Conservation (phyloP, 1,284 basidiomycete species). For the Coniferiporia sulphurascens region DNA sequence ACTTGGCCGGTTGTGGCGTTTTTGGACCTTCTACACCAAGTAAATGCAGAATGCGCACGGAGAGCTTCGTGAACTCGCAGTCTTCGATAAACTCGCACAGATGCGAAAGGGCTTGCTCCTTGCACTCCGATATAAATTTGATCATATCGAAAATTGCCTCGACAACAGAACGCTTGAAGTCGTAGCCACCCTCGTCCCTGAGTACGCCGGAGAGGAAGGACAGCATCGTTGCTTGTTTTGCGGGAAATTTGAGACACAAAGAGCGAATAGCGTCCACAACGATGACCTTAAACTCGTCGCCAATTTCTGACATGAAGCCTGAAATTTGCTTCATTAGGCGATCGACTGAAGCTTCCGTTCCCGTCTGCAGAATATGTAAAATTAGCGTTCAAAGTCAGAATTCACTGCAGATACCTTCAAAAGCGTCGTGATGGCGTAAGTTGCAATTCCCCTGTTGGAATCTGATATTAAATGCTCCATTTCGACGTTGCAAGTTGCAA, state of each 20-base stretch:
- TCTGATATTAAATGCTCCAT: slow-evolving; percentile 98
- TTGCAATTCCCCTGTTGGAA: slow-evolving; percentile 93
- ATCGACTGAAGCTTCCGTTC: slow-evolving; percentile 98
- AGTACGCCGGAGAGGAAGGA: slow-evolving; percentile 92
- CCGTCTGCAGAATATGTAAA: slow-evolving; percentile 54
- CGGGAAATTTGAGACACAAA: slow-evolving; percentile 97
- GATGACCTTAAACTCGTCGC: slow-evolving; percentile 99
- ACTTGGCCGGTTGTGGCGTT: slow-evolving; percentile 93
- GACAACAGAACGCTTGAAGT: slow-evolving; percentile 98
- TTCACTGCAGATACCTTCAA: slow-evolving; percentile 65
- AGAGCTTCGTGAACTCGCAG: slow-evolving; percentile 99
- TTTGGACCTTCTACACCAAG: slow-evolving; percentile 96
- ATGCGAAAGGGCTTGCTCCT: slow-evolving; percentile 95
- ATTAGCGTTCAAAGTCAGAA: slow-evolving; percentile 9
- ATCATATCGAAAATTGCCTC: slow-evolving; percentile 99
- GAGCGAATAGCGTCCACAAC: slow-evolving; percentile 98
- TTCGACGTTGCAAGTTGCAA: slow-evolving; percentile 94
- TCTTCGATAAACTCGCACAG: slow-evolving; percentile 99
- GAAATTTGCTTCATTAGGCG: slow-evolving; percentile 99
- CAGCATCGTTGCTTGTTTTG: slow-evolving; percentile 94
- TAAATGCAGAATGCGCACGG: slow-evolving; percentile 92
- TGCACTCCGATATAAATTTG: slow-evolving; percentile 93
- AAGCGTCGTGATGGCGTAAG: slow-evolving; percentile 97
- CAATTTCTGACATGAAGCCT: slow-evolving; percentile 99
- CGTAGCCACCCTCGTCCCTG: slow-evolving; percentile 97